Percentiles rank a stretch among this genome's conserved stretches.
Evolutionary conservation across 1,284 basidiomycete genomes (phyloP).

Genomic region (Taiwanofungus camphoratus): DNA sequence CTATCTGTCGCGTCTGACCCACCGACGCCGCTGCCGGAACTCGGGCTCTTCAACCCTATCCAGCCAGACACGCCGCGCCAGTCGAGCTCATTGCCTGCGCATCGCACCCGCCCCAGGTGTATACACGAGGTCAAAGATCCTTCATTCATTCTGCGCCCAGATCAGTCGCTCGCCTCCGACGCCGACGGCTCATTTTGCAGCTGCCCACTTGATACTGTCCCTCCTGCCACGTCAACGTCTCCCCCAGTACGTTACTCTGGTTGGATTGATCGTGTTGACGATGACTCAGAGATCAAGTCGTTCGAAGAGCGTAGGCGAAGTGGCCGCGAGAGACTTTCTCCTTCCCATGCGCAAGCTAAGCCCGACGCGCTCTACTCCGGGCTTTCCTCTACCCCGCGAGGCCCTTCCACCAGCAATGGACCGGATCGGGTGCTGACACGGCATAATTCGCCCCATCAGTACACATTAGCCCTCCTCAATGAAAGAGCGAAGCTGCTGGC

Average conservation of each 20-base stretch:
- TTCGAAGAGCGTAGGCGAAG: conserved; percentile 32
- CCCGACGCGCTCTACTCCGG: conserved; percentile 12
- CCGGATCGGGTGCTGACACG: conserved; percentile 25
- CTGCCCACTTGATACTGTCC: conserved; percentile 9
- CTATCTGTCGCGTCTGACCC: conserved; percentile 26
- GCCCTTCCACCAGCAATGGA: background rate
- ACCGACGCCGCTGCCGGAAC: conserved; percentile 14
- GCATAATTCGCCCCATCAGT: conserved; percentile 34
- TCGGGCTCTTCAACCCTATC: conserved; percentile 9
- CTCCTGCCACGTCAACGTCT: conserved; percentile 9
- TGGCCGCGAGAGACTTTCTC: conserved; percentile 3
- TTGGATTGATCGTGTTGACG: conserved; percentile 47
- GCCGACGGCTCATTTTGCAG: conserved; percentile 9
- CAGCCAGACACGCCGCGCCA: conserved; percentile 3
- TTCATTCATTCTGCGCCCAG: conserved; percentile 25
- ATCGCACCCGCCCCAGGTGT: conserved; percentile 27
- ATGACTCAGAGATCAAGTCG: conserved; percentile 40
- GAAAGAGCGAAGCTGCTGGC: conserved; percentile 44
- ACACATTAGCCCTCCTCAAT: conserved; percentile 42
- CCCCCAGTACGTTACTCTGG: conserved; percentile 43
- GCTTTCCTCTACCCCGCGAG: conserved; percentile 6
- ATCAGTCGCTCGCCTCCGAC: conserved; percentile 6
- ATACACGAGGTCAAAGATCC: conserved; percentile 49
- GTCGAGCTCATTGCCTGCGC: conserved; percentile 6
- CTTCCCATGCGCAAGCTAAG: conserved; percentile 7